These are phyloP conservation scores for Groenewaldozyma salmanticensis DNA, from an alignment of 805 yeast species.

Conservation along the genomic window DNA sequence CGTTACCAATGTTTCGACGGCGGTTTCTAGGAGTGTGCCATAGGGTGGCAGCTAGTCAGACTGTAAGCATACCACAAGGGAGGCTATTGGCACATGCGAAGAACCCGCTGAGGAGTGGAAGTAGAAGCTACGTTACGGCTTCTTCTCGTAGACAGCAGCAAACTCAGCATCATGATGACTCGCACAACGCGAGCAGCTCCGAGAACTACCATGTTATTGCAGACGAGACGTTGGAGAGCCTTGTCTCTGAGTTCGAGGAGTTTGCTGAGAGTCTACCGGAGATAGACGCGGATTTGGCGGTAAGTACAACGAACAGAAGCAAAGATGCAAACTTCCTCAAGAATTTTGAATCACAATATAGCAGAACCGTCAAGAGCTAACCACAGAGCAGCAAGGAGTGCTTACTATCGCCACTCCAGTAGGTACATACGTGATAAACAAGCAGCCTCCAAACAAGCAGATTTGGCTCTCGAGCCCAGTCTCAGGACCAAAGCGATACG, in stretches of 20 bases:
- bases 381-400: conserved; percentile 56
- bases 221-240: conserved; percentile 56
- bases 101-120: too few relatives aligned
- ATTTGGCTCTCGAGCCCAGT: conserved; percentile 92
- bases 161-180: too few relatives aligned
- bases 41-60: too few relatives aligned
- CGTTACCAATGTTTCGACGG: too few relatives aligned
- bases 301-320: conserved; percentile 22
- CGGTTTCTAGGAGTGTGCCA: too few relatives aligned
- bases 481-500: conserved; percentile 84
- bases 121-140: too few relatives aligned
- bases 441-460: conserved; percentile 96
- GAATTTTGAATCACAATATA: not conserved
- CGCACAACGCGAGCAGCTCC: too few relatives aligned
- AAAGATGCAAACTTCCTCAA: not conserved
- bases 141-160: too few relatives aligned
- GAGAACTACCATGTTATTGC: conserved; percentile 54
- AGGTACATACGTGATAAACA: conserved; percentile 88
- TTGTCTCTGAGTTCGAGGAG: conserved; percentile 58
- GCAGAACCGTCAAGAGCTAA: conserved; percentile 2
- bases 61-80: too few relatives aligned
- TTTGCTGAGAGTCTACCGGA: conserved; percentile 54
- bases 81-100: too few relatives aligned
- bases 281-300: conserved; percentile 64
- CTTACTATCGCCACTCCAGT: conserved; percentile 60